A percentile compares a stretch with the other conserved stretches of the same genome.
Conservation (phyloP, 148 eudicot genomes). For the Fagopyrum tataricum region DNA sequence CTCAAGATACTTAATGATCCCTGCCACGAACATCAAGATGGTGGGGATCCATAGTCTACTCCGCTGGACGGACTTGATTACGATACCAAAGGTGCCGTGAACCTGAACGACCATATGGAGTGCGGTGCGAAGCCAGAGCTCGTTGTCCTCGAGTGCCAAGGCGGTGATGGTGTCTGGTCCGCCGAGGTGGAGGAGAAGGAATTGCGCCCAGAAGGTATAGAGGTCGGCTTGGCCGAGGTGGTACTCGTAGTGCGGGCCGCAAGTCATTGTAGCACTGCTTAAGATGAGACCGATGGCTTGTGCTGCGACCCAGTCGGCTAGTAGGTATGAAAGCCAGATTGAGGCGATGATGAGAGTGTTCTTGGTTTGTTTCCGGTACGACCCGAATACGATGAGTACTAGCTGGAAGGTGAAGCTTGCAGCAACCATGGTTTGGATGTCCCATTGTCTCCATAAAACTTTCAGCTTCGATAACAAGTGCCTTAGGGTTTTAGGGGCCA, state of each 20-base stretch:
- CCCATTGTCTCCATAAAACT: neutral
- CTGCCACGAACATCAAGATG: conserved; percentile 15
- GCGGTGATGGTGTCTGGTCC: conserved; percentile 13
- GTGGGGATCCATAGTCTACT: conserved; percentile 4
- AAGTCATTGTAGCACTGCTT: neutral
- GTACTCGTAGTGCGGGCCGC: neutral
- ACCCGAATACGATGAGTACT: neutral
- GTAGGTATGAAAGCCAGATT: neutral
- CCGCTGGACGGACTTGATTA: neutral
- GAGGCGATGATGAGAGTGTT: neutral
- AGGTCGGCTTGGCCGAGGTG: neutral
- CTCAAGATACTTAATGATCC: conserved; percentile 22
- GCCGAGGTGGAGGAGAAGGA: conserved; percentile 9
- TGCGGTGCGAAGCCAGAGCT: neutral
- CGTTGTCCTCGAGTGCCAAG: conserved; percentile 1
- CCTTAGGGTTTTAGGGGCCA: neutral
- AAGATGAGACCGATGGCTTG: conserved; percentile 7
- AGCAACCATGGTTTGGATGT: neutral
- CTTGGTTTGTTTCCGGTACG: neutral
- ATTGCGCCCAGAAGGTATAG: conserved; percentile 5
- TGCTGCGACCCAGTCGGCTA: neutral
- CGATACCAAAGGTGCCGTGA: neutral
- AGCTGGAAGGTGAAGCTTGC: neutral
- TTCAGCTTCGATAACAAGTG: neutral
- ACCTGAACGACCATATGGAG: neutral